phyloP scores from a whole-genome alignment of 768 basidiomycete genomes.

The Amanita phalloides region DNA sequence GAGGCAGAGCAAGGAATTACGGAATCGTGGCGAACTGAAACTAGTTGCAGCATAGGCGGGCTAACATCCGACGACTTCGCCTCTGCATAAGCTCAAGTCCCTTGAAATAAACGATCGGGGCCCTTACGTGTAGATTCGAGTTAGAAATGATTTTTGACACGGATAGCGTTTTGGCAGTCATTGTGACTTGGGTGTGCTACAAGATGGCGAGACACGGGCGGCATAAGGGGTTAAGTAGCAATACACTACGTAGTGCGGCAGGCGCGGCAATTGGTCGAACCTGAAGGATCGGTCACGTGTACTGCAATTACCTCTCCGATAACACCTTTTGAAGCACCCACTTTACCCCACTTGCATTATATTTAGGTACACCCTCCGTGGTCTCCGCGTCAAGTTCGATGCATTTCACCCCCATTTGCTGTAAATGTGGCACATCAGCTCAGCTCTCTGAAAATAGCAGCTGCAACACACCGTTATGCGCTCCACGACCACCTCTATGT shows the following conservation, averaged over 20 bases:
- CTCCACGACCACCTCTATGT: conserved; percentile 49
- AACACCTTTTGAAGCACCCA: conserved; percentile 26
- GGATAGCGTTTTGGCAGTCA: neutral
- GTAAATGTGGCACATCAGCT: conserved; percentile 4
- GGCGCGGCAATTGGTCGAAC: neutral
- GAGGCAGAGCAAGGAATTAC: neutral
- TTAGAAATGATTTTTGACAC: neutral
- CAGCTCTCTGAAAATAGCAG: neutral
- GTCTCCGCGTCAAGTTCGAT: conserved; percentile 30
- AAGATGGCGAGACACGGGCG: neutral
- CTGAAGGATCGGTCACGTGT: neutral
- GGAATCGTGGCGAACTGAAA: neutral
- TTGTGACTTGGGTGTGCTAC: neutral
- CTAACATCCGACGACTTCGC: neutral
- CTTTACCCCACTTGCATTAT: conserved; percentile 35
- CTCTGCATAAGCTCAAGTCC: neutral
- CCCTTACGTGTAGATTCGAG: neutral
- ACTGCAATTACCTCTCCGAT: conserved; percentile 5
- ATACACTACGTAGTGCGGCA: neutral
- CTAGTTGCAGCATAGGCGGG: neutral
- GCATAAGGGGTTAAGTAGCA: neutral
- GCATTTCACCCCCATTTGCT: conserved; percentile 55
- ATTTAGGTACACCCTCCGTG: conserved; percentile 18
- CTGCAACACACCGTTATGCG: conserved; percentile 26
- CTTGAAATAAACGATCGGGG: neutral